These are phyloP conservation scores for Crithidia mellificae DNA, from an alignment of 208 protist genomes.

Conservation along the genomic window DNA sequence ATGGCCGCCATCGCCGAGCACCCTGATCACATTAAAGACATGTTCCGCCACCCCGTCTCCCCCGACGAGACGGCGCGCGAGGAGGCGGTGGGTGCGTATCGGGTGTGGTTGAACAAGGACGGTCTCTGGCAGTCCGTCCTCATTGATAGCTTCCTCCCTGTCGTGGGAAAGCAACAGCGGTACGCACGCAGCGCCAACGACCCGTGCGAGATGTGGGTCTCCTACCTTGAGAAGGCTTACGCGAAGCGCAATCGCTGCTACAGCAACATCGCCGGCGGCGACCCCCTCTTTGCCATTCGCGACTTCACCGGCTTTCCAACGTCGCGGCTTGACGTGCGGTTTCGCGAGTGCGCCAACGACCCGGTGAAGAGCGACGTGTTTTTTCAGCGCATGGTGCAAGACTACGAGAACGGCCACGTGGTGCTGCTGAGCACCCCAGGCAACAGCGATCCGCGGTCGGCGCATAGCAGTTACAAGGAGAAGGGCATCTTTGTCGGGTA, in stretches of 20 bases:
- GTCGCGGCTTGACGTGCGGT: conserved; percentile 43
- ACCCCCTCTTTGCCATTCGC: conserved; percentile 64
- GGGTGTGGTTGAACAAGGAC: conserved; percentile 69
- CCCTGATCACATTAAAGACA: conserved; percentile 38
- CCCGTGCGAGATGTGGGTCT: conserved; percentile 81
- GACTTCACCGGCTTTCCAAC: conserved; percentile 68
- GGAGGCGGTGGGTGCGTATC: conserved; percentile 49
- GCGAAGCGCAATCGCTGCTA: conserved; percentile 79
- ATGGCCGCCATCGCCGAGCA: conserved; percentile 54
- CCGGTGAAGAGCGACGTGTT: conserved; percentile 36
- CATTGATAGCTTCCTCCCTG: conserved; percentile 75
- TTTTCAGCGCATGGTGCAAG: conserved; percentile 44
- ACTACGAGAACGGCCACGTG: conserved; percentile 42
- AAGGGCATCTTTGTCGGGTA: conserved; percentile 54
- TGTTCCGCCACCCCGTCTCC: conserved; percentile 43
- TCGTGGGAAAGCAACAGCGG: conserved; percentile 46
- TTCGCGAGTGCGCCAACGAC: conserved; percentile 29
- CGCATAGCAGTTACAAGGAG: conserved; percentile 35
- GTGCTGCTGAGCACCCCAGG: conserved; percentile 57
- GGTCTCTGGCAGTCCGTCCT: conserved; percentile 73
- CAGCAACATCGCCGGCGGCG: conserved; percentile 65
- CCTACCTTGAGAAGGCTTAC: conserved; percentile 82
- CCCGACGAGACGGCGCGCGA: conserved; percentile 29
- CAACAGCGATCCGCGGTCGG: conserved; percentile 29
- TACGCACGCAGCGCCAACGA: conserved; percentile 57